Evolutionary conservation across 2,329 filamentous ascomycete species (phyloP), one percentile per base, ranked within the genome.

Genomic region (Botryotinia calthae): DNA sequence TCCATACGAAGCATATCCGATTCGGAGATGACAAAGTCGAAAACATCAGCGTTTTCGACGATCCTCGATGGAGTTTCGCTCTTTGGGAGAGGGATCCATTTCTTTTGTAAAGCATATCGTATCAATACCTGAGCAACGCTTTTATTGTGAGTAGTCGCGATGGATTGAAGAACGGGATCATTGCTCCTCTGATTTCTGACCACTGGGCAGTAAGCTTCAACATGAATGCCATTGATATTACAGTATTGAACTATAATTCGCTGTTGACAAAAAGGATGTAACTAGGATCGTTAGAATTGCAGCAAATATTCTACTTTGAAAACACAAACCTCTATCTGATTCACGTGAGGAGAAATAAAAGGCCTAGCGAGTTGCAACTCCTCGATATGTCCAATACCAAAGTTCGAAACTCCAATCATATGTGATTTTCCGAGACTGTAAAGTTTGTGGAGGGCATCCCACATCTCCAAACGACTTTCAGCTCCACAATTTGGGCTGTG

Each of bases 231-330:
- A 46, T 87, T 81, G 58, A 82, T 78, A 72, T 83, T 81, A 80
- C 86, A 88, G 81, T 73, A 77, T 2, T 84, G 82, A 56, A 87
- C 87, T 51, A 88, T 84, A 28, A 86, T 85, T 48, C 86, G 85
- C 79, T 91, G 89, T 9, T 88, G 85, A 31, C 89, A 85, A 88
- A 90, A 93, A 2, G 90, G 90, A 79, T 93, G 90, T 18, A 93
- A 73, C 80, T 81, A 64, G 25, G 22, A 28, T 42, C 31, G 40
- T 69, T 63, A 69, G 64, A 63, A 12, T 8, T 44, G 10, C 20
- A 37, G 7, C 16, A 14, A 22, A 63, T 22, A 14, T 16, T 10
- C 6, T 22, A 40, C 25, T 7, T 5, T 8, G 25, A 42, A 31
- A 37, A 88, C 42, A 40, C 48, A 51, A 71, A 73, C 61, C 72